Percentiles rank a stretch among this genome's conserved stretches.
These are phyloP conservation scores for Candida morakotiae DNA, from an alignment of 805 yeast genomes.

Conservation along the genomic window DNA sequence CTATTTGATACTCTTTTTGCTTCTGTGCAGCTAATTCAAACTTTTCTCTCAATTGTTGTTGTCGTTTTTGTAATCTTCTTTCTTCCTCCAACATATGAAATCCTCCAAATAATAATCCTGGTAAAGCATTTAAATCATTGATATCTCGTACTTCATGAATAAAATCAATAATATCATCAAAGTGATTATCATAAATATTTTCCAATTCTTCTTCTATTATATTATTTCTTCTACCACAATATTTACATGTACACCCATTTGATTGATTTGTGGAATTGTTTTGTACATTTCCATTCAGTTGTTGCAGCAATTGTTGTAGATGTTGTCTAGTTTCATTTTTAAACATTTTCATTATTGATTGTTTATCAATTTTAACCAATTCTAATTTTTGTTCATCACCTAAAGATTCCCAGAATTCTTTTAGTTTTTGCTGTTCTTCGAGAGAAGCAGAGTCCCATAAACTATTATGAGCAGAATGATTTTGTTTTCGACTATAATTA, in stretches of 20 bases:
- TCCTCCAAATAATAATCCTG: conserved; percentile 32
- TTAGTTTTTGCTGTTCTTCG: conserved; percentile 50
- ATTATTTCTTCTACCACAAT: conserved; percentile 70
- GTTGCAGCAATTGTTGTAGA: conserved; percentile 9
- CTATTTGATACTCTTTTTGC: conserved; percentile 5
- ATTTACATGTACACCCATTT: conserved; percentile 59
- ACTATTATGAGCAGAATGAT: conserved; percentile 10
- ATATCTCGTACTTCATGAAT: conserved; percentile 37
- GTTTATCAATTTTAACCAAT: conserved; percentile 63
- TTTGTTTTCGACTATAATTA: conserved; percentile 7
- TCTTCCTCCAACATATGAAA: conserved; percentile 33
- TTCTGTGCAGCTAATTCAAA: conserved; percentile 9
- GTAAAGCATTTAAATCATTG: conserved; percentile 32
- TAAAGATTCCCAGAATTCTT: conserved; percentile 64
- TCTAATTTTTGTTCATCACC: conserved; percentile 55
- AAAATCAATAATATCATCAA: conserved; percentile 41
- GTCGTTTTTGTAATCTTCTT: conserved; percentile 25
- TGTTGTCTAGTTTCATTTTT: conserved; percentile 33
- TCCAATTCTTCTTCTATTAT: conserved; percentile 77
- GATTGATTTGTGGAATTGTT: neutral
- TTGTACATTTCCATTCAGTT: conserved; percentile 22
- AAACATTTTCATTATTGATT: conserved; percentile 62
- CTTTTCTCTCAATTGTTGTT: conserved; percentile 13
- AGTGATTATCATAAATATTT: conserved; percentile 64
- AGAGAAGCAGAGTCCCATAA: conserved; percentile 46